Evolutionary conservation across 2,329 filamentous ascomycete genomes (phyloP), one percentile per base, ranked within the genome.

Genomic region (Beauveria brongniartii): DNA sequence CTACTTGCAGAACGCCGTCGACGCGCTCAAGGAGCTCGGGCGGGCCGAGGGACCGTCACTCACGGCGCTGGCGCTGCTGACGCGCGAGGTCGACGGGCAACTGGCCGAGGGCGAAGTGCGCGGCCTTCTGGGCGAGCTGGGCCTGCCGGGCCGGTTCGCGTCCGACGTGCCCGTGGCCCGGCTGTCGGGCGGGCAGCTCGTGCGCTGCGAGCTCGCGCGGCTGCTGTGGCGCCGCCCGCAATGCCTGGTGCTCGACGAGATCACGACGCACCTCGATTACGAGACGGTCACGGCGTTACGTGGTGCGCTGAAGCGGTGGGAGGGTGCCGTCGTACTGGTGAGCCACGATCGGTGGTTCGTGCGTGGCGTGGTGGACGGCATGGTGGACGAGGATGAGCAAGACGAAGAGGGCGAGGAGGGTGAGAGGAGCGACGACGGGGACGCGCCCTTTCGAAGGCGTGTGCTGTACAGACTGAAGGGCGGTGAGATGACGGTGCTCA

Each of bases 301-400:
- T 1, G 79, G 82, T 26, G 88, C 87, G 2, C 71, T 95, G 64
- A 79, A 81, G 16, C 75, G 75, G 3, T 95, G 89, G 80, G 81
- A 86, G 60, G 91, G 91, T 0, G 90, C 90, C 0, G 81, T 94
- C 4, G 74, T 95, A 44, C 75, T 94, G 5, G 87, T 94, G 5
- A 91, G 86, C 41, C 91, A 95, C 75, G 91, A 95, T 71, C 80
- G 91, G 37, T 95, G 89, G 80, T 88, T 95, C 67, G 82, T 94
- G 74, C 81, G 87, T 51, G 85, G 85, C 2, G 89, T 89, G 0
- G 79, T 94, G 1, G 87, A 91, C 69, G 87, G 87, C 1, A 73
- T 70, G 53, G 80, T 73, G n/a, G 73, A 71, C 2, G 77, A 75
- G 3, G 75, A 73, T 2, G 74, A 74, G 37, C 69, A 71, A 61